phyloP scores from a whole-genome alignment of 768 basidiomycete species.

The Coprinellus aureogranulatus region DNA sequence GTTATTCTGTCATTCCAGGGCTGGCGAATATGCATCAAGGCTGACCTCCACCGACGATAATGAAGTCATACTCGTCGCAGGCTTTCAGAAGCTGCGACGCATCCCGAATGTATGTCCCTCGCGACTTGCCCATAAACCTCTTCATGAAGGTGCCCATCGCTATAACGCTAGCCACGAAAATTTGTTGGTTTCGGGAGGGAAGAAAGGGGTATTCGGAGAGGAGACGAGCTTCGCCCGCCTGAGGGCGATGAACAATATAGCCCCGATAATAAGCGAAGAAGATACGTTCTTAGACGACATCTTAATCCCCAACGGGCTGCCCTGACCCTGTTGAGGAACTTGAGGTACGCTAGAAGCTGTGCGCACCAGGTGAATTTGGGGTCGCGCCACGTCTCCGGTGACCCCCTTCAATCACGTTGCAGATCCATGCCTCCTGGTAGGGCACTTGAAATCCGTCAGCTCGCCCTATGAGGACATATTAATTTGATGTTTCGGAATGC shows the following conservation, averaged over 20 bases:
- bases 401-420: no score
- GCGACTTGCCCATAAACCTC: slow-evolving; percentile 14
- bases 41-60: slow-evolving; percentile 56
- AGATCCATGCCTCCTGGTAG: no score
- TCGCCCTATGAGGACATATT: no score
- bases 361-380: no score
- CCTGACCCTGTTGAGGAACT: no score
- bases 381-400: no score
- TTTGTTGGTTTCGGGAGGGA: slow-evolving; percentile 6
- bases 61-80: slow-evolving; percentile 45
- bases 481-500: no score
- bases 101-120: slow-evolving; percentile 21
- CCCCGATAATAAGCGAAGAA: slow-evolving; percentile 10
- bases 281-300: slow-evolving; percentile 2
- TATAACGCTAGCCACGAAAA: slow-evolving; percentile 16
- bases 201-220: neutral
- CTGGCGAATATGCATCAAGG: neutral
- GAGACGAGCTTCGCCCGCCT: slow-evolving; percentile 7
- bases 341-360: no score
- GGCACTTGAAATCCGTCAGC: no score
- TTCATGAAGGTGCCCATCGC: slow-evolving; percentile 21
- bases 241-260: slow-evolving; percentile 10
- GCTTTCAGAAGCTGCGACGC: slow-evolving; percentile 20
- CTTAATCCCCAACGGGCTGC: neutral
- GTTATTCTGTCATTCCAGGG: neutral